phyloP scores from a whole-genome alignment of 306 rosid genomes.

The Pyrus communis region DNA sequence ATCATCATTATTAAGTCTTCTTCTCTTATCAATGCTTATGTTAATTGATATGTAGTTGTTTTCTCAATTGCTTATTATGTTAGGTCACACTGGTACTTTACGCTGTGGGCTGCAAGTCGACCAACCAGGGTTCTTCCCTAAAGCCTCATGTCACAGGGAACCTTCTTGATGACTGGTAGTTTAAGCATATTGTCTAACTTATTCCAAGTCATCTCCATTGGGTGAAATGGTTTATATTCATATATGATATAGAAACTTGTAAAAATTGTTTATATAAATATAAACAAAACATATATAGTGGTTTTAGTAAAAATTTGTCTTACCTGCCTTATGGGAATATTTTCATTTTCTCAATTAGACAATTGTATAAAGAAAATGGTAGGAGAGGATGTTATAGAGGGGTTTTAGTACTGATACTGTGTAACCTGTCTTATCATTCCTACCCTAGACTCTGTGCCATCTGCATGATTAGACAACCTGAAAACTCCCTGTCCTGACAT shows the following conservation, averaged over 20 bases:
- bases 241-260: background rate
- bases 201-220: conserved; percentile 2
- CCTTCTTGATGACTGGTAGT: conserved; percentile 79
- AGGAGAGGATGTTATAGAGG: background rate
- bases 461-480: background rate
- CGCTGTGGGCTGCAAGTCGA: conserved; percentile 63
- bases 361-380: background rate
- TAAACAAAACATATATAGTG: background rate
- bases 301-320: background rate
- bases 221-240: background rate
- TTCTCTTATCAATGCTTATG: background rate
- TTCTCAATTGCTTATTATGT: conserved; percentile 20
- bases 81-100: conserved; percentile 63
- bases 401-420: background rate
- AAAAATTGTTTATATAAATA: background rate
- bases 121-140: conserved; percentile 58
- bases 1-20: background rate
- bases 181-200: conserved; percentile 9
- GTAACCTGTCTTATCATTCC: background rate
- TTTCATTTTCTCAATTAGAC: background rate
- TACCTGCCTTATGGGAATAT: background rate
- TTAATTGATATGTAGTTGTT: background rate
- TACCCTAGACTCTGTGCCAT: background rate
- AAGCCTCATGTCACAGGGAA: conserved; percentile 69
- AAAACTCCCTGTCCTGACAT: background rate